Evolutionary conservation across 495 filamentous ascomycete genomes (phyloP).

Genomic region (Aspergillus biplanus): DNA sequence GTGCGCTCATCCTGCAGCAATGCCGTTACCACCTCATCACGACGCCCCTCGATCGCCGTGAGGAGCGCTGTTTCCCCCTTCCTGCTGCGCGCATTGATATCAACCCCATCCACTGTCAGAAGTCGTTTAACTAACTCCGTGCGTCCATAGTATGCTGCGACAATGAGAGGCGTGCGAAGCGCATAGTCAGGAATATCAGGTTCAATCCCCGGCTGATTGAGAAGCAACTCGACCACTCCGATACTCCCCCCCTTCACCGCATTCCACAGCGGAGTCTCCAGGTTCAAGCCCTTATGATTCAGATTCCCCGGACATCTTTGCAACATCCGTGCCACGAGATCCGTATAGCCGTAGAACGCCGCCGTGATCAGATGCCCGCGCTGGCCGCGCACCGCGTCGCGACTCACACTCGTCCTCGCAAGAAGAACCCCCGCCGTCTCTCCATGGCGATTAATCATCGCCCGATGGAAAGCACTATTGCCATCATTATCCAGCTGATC

Average conservation of each 20-base stretch:
- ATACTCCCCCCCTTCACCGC: neutral
- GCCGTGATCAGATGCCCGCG: neutral
- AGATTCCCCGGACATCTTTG: too few relatives aligned
- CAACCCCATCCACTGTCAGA: neutral
- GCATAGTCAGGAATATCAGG: too few relatives aligned
- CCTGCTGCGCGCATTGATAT: neutral
- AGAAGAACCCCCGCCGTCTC: neutral
- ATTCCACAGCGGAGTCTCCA: neutral
- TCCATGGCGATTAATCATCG: neutral
- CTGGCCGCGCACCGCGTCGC: neutral
- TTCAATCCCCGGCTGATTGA: too few relatives aligned
- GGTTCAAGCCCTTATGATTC: too few relatives aligned
- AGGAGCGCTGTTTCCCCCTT: neutral
- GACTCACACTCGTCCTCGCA: neutral
- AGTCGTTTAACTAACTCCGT: too few relatives aligned
- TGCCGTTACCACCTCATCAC: neutral
- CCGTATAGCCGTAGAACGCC: neutral
- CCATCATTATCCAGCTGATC: neutral
- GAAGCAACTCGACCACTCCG: neutral
- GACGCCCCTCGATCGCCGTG: neutral
- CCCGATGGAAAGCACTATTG: neutral
- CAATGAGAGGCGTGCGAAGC: too few relatives aligned
- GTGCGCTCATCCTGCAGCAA: neutral
- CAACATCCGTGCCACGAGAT: neutral
- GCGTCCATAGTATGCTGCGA: too few relatives aligned